These are phyloP conservation scores for Kurtzmaniella quercitrusa DNA, from an alignment of 1,139 yeast species.

Conservation along the genomic window DNA sequence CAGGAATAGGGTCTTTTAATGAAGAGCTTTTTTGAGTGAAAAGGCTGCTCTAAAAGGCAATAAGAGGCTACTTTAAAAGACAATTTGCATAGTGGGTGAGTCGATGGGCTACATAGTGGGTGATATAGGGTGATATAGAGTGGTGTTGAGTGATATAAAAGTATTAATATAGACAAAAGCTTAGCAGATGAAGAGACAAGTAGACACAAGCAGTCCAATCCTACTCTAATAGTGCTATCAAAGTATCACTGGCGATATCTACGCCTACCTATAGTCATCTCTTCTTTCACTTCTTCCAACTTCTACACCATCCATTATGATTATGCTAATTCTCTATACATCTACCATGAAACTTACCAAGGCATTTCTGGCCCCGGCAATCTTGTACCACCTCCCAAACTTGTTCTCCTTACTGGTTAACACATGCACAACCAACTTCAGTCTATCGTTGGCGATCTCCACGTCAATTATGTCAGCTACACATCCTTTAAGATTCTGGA, in stretches of 20 bases:
- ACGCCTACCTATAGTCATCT: too few species aligned
- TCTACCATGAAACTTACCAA: slow-evolving; percentile 36
- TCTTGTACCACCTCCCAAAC: slow-evolving; percentile 74
- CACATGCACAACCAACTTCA: slow-evolving; percentile 54
- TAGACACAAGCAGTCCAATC: too few species aligned
- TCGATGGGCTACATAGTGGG: too few species aligned
- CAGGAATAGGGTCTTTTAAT: too few species aligned
- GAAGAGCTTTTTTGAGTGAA: too few species aligned
- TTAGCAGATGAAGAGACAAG: too few species aligned
- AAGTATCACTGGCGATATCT: too few species aligned
- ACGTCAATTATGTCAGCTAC: slow-evolving; percentile 64
- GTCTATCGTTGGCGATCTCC: slow-evolving; percentile 49
- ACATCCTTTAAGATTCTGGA: slow-evolving; percentile 64
- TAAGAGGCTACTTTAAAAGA: not conserved
- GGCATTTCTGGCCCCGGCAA: slow-evolving; percentile 40
- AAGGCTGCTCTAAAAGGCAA: too few species aligned
- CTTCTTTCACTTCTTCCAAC: not conserved
- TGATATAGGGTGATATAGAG: too few species aligned
- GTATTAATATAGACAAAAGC: too few species aligned
- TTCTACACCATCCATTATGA: not conserved
- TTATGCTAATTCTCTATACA: slow-evolving; percentile 16
- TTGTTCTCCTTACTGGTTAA: slow-evolving; percentile 80
- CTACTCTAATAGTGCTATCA: too few species aligned
- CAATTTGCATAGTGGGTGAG: not conserved
- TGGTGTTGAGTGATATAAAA: too few species aligned